Evolutionary conservation across 805 yeast genomes (phyloP).

Genomic region (Zygosaccharomyces bailii): DNA sequence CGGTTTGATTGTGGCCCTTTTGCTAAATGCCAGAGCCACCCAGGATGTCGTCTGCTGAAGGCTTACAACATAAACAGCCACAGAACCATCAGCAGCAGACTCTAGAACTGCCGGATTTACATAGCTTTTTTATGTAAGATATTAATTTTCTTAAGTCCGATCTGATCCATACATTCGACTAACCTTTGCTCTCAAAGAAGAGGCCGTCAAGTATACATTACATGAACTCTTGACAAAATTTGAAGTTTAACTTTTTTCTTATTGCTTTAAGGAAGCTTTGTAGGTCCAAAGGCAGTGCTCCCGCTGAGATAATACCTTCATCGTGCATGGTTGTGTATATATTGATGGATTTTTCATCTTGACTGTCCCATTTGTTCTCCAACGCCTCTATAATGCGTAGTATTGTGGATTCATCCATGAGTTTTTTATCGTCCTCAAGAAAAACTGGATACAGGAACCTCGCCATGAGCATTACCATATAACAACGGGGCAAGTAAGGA

Average conservation of each 20-base stretch:
- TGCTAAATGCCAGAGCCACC: slow-evolving; percentile 95
- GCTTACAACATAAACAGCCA: slow-evolving; percentile 1
- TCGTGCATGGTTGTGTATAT: slow-evolving; percentile 18
- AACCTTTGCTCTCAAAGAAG: too few relatives aligned
- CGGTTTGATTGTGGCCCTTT: slow-evolving; percentile 96
- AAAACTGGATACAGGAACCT: slow-evolving; percentile 31
- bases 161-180: neutral
- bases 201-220: too few relatives aligned
- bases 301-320: slow-evolving; percentile 7
- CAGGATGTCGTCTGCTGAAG: slow-evolving; percentile 80
- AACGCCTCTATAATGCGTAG: slow-evolving; percentile 26
- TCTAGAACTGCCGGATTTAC: slow-evolving; percentile 1
- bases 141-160: slow-evolving; percentile 3
- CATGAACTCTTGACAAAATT: slow-evolving; percentile 34
- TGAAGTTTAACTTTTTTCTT: slow-evolving; percentile 26
- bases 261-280: slow-evolving; percentile 18
- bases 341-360: slow-evolving; percentile 21
- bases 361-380: slow-evolving; percentile 24
- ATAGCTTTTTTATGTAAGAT: slow-evolving; percentile 8
- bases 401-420: slow-evolving; percentile 23
- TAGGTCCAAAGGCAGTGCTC: slow-evolving; percentile 19
- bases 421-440: slow-evolving; percentile 20
- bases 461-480: slow-evolving; percentile 26
- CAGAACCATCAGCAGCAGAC: neutral
- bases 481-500: slow-evolving; percentile 30